A percentile compares a stretch with the other conserved stretches of the same genome.
Evolutionary conservation across 169 alveolate genomes (phyloP).

Genomic region (Plasmodium vivax): DNA sequence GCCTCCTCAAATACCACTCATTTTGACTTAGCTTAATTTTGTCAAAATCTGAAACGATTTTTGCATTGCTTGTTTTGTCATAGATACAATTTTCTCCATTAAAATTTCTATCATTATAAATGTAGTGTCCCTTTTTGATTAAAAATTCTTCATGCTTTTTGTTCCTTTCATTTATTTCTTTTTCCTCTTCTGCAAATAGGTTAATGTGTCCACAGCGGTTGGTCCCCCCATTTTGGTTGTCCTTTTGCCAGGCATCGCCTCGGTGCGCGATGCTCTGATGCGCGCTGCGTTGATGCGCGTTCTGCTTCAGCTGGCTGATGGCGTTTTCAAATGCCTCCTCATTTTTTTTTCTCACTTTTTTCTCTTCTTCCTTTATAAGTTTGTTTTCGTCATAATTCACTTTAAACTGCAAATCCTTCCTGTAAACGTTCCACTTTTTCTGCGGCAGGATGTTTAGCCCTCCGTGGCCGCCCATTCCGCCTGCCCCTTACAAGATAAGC

Average conservation of each 20-base stretch:
- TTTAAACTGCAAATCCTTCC: constrained; percentile 88
- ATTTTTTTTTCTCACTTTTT: constrained; percentile 56
- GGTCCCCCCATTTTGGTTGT: not conserved
- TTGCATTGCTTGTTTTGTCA: constrained; percentile 55
- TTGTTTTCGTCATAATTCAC: constrained; percentile 84
- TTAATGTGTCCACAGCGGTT: constrained; percentile 25
- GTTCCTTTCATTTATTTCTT: constrained; percentile 56
- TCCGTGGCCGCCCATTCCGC: constrained; percentile 94
- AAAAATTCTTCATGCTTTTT: constrained; percentile 71
- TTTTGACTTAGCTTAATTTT: constrained; percentile 31
- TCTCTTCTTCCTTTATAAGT: constrained; percentile 62
- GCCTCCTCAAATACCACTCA: constrained; percentile 37
- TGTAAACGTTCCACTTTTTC: constrained; percentile 92
- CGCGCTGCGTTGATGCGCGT: not conserved
- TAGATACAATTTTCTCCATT: constrained; percentile 43
- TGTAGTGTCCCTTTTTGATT: constrained; percentile 68
- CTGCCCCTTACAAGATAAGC: not conserved
- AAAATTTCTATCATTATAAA: constrained; percentile 41
- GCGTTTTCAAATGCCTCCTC: constrained; percentile 22
- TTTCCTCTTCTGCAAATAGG: constrained; percentile 61
- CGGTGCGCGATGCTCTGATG: not conserved
- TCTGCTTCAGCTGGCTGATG: not conserved
- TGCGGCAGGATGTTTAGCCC: constrained; percentile 93
- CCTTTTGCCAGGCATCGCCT: not conserved
- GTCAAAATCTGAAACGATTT: constrained; percentile 58